Percentiles rank a stretch among this genome's conserved stretches.
phyloP scores from a whole-genome alignment of 2,329 filamentous ascomycete species.

The Claviceps maximensis region DNA sequence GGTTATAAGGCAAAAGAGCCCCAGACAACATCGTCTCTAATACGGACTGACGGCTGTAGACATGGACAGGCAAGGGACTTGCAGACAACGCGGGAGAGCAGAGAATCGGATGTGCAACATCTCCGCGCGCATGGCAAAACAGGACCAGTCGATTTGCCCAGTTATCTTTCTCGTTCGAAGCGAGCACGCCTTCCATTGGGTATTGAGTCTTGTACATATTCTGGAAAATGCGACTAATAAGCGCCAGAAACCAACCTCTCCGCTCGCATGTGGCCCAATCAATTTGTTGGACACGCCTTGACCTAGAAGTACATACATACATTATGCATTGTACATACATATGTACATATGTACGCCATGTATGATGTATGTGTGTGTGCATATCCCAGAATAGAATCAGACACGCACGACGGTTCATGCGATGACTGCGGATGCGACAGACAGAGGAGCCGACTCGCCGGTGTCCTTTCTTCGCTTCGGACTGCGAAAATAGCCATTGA shows the following conservation, averaged over 20 bases:
- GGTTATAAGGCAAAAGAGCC: not conserved
- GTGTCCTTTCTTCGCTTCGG: too few relatives aligned
- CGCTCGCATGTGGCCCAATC: constrained; percentile 5
- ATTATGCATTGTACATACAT: too few relatives aligned
- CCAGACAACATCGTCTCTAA: not conserved
- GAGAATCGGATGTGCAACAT: not conserved
- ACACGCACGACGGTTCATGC: not conserved
- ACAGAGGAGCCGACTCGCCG: too few relatives aligned
- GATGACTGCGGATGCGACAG: too few relatives aligned
- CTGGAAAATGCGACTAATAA: constrained; percentile 2
- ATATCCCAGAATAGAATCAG: too few relatives aligned
- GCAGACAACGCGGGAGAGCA: not conserved
- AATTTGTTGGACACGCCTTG: not conserved
- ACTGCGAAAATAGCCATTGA: too few relatives aligned
- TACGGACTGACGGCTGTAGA: too few relatives aligned
- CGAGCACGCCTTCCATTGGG: too few relatives aligned
- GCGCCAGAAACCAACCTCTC: constrained; percentile 4
- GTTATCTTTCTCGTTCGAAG: not conserved
- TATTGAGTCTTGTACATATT: not conserved
- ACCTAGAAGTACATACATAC: not conserved
- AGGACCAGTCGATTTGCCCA: not conserved
- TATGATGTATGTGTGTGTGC: too few relatives aligned
- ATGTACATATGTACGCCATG: too few relatives aligned
- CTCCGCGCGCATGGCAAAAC: not conserved
- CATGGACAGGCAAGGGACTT: too few relatives aligned